phyloP scores from a whole-genome alignment of 139 green algal species.

The Diplosphaera chodatii region DNA sequence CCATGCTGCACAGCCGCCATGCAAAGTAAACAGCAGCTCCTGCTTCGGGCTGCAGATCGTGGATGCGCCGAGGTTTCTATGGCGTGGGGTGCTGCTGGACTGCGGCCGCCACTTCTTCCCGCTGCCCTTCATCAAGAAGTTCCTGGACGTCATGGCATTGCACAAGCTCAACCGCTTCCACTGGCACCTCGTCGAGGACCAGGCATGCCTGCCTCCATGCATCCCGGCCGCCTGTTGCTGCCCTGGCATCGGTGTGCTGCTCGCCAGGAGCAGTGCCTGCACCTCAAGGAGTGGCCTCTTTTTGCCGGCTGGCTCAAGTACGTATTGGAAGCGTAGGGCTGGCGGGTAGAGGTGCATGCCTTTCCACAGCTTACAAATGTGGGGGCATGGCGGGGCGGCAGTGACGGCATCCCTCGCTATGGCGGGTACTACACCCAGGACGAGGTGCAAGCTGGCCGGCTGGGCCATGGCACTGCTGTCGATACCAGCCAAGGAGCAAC shows the following conservation, averaged over 20 bases:
- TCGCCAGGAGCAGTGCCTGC: too few relatives aligned
- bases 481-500: too few relatives aligned
- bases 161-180: slow-evolving; percentile 62
- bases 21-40: too few relatives aligned
- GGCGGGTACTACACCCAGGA: slow-evolving; percentile 56
- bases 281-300: too few relatives aligned
- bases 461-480: too few relatives aligned
- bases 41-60: slow-evolving; percentile 37
- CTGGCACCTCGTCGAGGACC: slow-evolving; percentile 64
- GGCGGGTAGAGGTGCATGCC: slow-evolving; percentile 49
- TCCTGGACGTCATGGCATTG: slow-evolving; percentile 47
- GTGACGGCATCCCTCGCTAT: slow-evolving; percentile 6
- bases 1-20: too few relatives aligned
- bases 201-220: slow-evolving; percentile 35
- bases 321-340: too few relatives aligned
- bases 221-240: too few relatives aligned
- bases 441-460: slow-evolving; percentile 25
- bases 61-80: slow-evolving; percentile 44
- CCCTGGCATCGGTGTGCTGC: too few relatives aligned
- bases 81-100: slow-evolving; percentile 57
- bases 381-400: slow-evolving; percentile 30
- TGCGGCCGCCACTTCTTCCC: slow-evolving; percentile 51
- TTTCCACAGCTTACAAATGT: slow-evolving; percentile 46
- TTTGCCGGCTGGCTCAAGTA: too few relatives aligned
- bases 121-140: slow-evolving; percentile 38